These are phyloP conservation scores for Puccinia triticina DNA, from an alignment of 1,284 basidiomycete genomes.

Conservation along the genomic window DNA sequence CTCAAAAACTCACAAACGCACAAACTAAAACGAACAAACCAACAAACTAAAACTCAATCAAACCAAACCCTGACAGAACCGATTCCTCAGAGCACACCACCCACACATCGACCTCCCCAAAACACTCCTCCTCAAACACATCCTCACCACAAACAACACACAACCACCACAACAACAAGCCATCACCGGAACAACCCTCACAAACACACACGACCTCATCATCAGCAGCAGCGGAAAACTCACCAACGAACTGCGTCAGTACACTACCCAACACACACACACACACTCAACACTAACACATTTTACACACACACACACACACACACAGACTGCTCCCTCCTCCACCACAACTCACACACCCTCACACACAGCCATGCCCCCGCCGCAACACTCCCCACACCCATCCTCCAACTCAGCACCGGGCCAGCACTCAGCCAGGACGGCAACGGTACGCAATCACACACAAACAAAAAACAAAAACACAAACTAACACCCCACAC, in stretches of 20 bases:
- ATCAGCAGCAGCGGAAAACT: neutral
- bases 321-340: neutral
- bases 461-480: neutral
- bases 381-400: conserved; percentile 28
- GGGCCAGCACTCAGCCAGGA: conserved; percentile 19
- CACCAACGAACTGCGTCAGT: conserved; percentile 37
- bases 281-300: too few species aligned
- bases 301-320: too few species aligned
- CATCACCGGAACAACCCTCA: conserved; percentile 7
- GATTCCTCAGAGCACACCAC: conserved; percentile 16
- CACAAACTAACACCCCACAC: neutral
- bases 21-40: too few species aligned
- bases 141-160: conserved; percentile 35
- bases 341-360: too few species aligned
- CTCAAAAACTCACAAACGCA: too few species aligned
- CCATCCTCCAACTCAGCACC: conserved; percentile 35
- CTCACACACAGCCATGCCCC: conserved; percentile 1
- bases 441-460: conserved; percentile 19
- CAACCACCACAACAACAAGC: conserved; percentile 6
- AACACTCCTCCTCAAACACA: conserved; percentile 16
- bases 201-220: conserved; percentile 12
- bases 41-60: too few species aligned
- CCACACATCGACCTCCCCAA: conserved; percentile 36
- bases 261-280: too few species aligned
- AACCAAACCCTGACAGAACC: conserved; percentile 25